Conservation (phyloP, 805 yeast genomes). For the Wickerhamiella alocasiicola region DNA sequence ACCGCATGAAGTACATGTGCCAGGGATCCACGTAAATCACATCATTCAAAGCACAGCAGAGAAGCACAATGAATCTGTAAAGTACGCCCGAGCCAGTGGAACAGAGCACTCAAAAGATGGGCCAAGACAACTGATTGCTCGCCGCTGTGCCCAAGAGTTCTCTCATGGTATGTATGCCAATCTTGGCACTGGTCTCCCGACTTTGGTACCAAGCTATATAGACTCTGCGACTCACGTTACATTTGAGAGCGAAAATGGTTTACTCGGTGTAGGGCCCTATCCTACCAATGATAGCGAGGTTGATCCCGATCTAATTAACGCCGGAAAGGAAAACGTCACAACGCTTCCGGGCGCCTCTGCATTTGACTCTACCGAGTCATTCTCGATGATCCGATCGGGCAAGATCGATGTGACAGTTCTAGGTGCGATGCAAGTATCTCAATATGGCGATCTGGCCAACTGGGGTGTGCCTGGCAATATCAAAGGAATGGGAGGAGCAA, state of each 20-base stretch:
- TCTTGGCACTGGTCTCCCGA: slow-evolving; percentile 42
- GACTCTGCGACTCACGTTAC: slow-evolving; percentile 30
- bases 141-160: slow-evolving; percentile 37
- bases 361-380: slow-evolving; percentile 40
- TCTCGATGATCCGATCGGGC: slow-evolving; percentile 39
- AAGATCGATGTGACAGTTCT: slow-evolving; percentile 34
- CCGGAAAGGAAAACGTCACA: slow-evolving; percentile 42
- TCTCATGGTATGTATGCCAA: slow-evolving; percentile 34
- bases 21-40: slow-evolving; percentile 34
- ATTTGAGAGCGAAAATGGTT: slow-evolving; percentile 39
- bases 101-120: slow-evolving; percentile 20
- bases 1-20: slow-evolving; percentile 37
- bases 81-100: not conserved
- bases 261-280: slow-evolving; percentile 40
- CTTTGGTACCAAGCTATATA: slow-evolving; percentile 34
- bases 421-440: slow-evolving; percentile 40
- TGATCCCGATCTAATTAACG: slow-evolving; percentile 38
- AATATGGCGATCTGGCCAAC: slow-evolving; percentile 39
- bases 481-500: slow-evolving; percentile 45
- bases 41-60: slow-evolving; percentile 33
- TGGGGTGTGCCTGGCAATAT: slow-evolving; percentile 42
- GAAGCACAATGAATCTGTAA: slow-evolving; percentile 24
- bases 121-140: slow-evolving; percentile 25
- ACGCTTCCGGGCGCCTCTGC: slow-evolving; percentile 35
- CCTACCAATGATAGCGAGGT: slow-evolving; percentile 31